These are phyloP conservation scores for Posidonia oceanica DNA, from an alignment of 116 monocot genomes.

Conservation along the genomic window DNA sequence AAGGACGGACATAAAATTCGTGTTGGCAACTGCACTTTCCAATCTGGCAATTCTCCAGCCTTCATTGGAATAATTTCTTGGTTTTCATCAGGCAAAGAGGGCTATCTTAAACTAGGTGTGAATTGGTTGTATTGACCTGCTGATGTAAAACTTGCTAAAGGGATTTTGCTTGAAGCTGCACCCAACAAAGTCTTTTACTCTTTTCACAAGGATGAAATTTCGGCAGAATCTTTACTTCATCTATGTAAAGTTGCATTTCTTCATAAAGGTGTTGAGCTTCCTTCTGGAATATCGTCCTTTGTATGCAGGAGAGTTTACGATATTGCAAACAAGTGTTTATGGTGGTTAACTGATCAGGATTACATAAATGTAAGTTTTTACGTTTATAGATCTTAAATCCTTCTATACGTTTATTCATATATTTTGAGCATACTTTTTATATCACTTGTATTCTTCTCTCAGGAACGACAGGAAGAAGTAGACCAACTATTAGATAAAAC, in stretches of 20 bases:
- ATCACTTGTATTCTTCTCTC: constrained; percentile 13
- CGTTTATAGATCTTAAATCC: background rate
- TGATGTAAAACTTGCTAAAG: constrained; percentile 83
- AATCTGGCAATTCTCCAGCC: constrained; percentile 68
- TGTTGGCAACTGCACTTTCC: constrained; percentile 87
- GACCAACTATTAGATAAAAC: constrained; percentile 70
- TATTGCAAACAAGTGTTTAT: constrained; percentile 78
- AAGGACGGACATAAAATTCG: constrained; percentile 70
- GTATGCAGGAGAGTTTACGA: constrained; percentile 90
- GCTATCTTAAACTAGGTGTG: constrained; percentile 60
- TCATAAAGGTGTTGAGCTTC: constrained; percentile 74
- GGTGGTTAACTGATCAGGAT: constrained; percentile 94
- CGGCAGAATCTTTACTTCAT: constrained; percentile 77
- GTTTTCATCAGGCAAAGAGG: constrained; percentile 39
- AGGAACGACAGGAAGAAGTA: constrained; percentile 93
- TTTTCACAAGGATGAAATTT: constrained; percentile 85
- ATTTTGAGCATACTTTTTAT: background rate
- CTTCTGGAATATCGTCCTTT: constrained; percentile 70
- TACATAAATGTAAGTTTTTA: constrained; percentile 69
- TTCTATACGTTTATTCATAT: background rate
- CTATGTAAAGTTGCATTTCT: constrained; percentile 96
- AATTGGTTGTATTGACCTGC: constrained; percentile 89
- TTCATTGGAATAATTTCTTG: constrained; percentile 83
- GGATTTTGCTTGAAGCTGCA: constrained; percentile 59
- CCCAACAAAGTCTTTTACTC: constrained; percentile 93